Evolutionary conservation across 116 monocot genomes (phyloP), one percentile per base, ranked within the genome.

Genomic region (Posidonia oceanica): DNA sequence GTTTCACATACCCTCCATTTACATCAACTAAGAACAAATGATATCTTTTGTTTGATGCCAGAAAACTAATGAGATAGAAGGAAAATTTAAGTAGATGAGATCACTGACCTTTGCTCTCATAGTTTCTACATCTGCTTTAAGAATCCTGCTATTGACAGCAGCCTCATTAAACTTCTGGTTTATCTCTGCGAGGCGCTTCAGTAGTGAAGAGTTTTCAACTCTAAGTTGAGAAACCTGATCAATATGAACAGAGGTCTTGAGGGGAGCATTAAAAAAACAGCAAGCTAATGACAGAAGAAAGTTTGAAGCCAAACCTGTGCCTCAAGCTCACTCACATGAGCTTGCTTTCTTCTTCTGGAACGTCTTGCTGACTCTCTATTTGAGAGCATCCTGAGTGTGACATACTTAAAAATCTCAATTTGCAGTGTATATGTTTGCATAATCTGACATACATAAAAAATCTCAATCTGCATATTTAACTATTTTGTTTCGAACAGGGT

Each of bases 61-160:
- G 12, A 48, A 48, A 48, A 48, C 48, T 48, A 10, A 48, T 0
- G 48, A 48, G 5, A 48, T 44, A 44, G 48, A 48, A 48, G 48
- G 11, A 48, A 48, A 48, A 7, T 48, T 48, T 48, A 48, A 7
- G 11, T 8, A 5, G 48, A 48, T 48, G 48, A 48, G 17, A 57
- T 56, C 16, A 69, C 69, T 37, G 78, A 97, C 97, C 92, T 92
- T 97, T 67, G 92, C 89, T 74, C 97, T 83, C 77, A 87, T 75
- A 13, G 97, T 97, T 74, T 92, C 97, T 36, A 92, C 92, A 87
- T 97, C 87, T 39, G 97, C 89, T 81, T 97, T 92, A 54, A 97
- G 77, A 62, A 97, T 76, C 69, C 97, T 83, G 69, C 87, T 91
- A 77, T 89, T 85, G 13, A 97, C 89, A 78, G 89, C 76, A 77